Base-by-base conservation (phyloP, 176 grass and related monocot genomes). In the Thinopyrum elongatum region DNA sequence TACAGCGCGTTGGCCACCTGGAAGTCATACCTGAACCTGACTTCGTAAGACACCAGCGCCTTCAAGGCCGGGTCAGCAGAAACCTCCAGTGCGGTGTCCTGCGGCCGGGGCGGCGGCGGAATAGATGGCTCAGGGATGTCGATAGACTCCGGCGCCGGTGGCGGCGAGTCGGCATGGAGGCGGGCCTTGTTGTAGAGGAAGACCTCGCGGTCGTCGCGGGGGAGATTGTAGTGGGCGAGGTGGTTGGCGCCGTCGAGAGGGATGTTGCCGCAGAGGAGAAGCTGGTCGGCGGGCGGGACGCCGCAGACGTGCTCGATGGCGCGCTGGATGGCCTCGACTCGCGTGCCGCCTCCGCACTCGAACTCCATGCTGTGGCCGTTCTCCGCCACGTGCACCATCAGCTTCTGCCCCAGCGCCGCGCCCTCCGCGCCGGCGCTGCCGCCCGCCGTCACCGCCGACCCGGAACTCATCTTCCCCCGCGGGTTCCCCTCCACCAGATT, bases 351-450 rank as follows among this genome's bases (percentile, higher is more conserved):
- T 12, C 89, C 92, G 87, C 97, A 99, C 70, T 80, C 80, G 64
- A 96, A 93, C 92, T 99, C 97, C 65, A 96, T 94, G 82, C 88
- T 99, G 87, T 91, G 70, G 35, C 97, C 97, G 65, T 96, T 99
- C 86, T 99, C 97, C 22, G 97, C 93, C 73, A 94, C 92, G 82
- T 99, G 92, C 80, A 91, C 94, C 35, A 92, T 58, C 74, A 99
- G 85, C 85, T 90, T 94, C 88, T 88, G 79, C 31, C 92, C 97
- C 69, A 96, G 92, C 70, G 82, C 31, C 23, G 35, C 79, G 36
- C 76, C 86, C 5, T 89, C 93, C 64, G 75, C 86, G 41, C 25
- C 83, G 57, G 63, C 58, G 51, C 80, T 87, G 76, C 86, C 90
- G 35, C 81, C 77, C 55, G 92, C 90, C 22, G 97, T 94, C 80